Percentiles rank a stretch among this genome's conserved stretches.
Evolutionary conservation across 2,329 filamentous ascomycete species (phyloP).

Genomic region (Tricladium varicosporioides): DNA sequence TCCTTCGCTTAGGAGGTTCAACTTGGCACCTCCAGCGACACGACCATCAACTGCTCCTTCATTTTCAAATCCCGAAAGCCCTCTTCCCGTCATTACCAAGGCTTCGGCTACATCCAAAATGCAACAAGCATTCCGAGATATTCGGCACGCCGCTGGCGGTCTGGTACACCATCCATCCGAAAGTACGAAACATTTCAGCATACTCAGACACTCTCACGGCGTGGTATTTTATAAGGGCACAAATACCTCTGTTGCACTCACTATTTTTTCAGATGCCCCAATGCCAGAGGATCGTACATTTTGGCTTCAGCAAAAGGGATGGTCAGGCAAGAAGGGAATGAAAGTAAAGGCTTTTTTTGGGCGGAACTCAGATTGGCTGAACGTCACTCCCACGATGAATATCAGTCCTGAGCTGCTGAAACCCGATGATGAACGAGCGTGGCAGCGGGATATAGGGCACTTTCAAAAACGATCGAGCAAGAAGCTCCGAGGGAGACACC

Average conservation of each 20-base stretch:
- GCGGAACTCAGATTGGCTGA: constrained; percentile 58
- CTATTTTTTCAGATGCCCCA: constrained; percentile 58
- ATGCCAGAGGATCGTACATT: constrained; percentile 57
- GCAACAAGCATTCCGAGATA: constrained; percentile 43
- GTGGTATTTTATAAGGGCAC: constrained; percentile 66
- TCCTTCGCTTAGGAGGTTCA: background rate
- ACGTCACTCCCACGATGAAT: constrained; percentile 60
- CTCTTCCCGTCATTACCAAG: constrained; percentile 2
- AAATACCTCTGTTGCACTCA: constrained; percentile 61
- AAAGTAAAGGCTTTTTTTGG: constrained; percentile 61
- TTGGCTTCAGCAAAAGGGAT: constrained; percentile 69
- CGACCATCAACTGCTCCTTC: background rate
- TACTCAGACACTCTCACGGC: constrained; percentile 63
- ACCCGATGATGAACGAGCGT: constrained; percentile 59
- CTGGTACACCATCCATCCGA: constrained; percentile 62
- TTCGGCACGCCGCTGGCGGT: constrained; percentile 63
- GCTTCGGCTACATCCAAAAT: constrained; percentile 17
- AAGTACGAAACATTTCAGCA: constrained; percentile 63
- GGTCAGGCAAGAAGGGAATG: constrained; percentile 67
- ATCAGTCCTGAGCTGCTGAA: constrained; percentile 49
- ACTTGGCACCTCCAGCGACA: background rate
- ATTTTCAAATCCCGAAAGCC: background rate
- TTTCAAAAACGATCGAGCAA: constrained; percentile 53
- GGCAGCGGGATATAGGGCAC: constrained; percentile 66
- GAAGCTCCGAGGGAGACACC: constrained; percentile 46